phyloP scores from a whole-genome alignment of 495 filamentous ascomycete genomes.

The Neurospora africana region DNA sequence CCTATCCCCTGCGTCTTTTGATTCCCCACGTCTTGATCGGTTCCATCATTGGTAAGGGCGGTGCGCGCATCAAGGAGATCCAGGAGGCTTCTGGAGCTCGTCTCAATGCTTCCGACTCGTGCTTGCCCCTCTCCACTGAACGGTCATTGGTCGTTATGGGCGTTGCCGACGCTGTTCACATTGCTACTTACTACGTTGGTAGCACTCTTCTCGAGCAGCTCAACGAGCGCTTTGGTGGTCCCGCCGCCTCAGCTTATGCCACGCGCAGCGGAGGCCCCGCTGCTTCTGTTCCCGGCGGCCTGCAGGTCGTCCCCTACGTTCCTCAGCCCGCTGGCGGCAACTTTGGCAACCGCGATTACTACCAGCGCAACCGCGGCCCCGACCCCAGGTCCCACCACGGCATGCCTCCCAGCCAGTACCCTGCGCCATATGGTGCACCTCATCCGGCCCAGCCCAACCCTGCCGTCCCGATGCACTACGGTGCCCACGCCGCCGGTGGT shows the following conservation, averaged over 20 bases:
- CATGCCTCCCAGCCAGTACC: conserved; percentile 32
- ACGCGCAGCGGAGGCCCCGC: conserved; percentile 89
- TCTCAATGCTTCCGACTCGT: conserved; percentile 91
- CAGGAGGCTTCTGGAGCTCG: conserved; percentile 95
- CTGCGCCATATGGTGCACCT: conserved; percentile 55
- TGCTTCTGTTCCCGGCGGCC: conserved; percentile 85
- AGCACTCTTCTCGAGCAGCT: conserved; percentile 93
- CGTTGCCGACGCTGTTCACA: conserved; percentile 90
- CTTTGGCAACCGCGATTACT: conserved; percentile 84
- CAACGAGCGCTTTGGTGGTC: conserved; percentile 89
- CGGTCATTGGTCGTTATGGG: conserved; percentile 91
- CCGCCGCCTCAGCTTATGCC: conserved; percentile 92
- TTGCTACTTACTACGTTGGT: conserved; percentile 95
- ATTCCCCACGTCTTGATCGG: conserved; percentile 96
- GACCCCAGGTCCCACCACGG: conserved; percentile 50
- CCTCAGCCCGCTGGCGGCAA: conserved; percentile 86
- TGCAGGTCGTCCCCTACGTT: conserved; percentile 94
- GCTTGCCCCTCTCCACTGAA: conserved; percentile 86
- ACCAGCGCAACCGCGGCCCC: conserved; percentile 51
- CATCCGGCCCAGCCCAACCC: conserved; percentile 50
- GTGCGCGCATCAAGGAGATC: conserved; percentile 92
- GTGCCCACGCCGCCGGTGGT: conserved; percentile 30
- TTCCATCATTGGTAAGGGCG: conserved; percentile 95
- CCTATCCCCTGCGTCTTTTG: conserved; percentile 89
- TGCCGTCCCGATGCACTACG: conserved; percentile 63